Evolutionary conservation across 768 basidiomycete genomes (phyloP).

Genomic region (Rickenella mellea): DNA sequence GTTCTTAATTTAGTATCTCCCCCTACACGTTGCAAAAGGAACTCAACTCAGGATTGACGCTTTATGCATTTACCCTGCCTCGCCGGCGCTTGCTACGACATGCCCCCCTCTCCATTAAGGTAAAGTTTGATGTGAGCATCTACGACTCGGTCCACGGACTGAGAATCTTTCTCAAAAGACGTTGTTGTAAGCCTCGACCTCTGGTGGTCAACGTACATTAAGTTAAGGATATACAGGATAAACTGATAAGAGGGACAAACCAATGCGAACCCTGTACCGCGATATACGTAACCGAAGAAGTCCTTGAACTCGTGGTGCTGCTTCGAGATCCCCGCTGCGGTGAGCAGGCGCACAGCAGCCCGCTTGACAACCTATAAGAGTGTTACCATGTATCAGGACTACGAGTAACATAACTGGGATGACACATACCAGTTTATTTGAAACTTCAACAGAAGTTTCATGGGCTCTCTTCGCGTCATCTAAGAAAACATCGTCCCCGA

Average conservation of each 20-base stretch:
- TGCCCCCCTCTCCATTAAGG: not conserved
- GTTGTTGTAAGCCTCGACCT: slow-evolving; percentile 20
- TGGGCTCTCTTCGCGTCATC: not conserved
- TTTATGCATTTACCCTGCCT: too few species aligned
- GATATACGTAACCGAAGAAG: slow-evolving; percentile 28
- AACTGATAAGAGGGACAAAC: slow-evolving; percentile 17
- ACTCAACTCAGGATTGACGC: too few species aligned
- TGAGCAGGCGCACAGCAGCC: slow-evolving; percentile 23
- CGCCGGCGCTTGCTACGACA: too few species aligned
- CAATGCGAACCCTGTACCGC: slow-evolving; percentile 30
- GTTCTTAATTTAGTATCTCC: too few species aligned
- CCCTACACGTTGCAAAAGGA: too few species aligned
- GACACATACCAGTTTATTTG: slow-evolving; percentile 49
- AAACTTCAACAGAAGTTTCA: slow-evolving; percentile 31
- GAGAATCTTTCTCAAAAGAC: slow-evolving; percentile 9
- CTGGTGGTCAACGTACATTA: slow-evolving; percentile 5
- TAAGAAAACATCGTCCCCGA: not conserved
- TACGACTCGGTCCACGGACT: not conserved
- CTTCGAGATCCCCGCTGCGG: slow-evolving; percentile 22
- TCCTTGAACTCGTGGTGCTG: slow-evolving; percentile 31
- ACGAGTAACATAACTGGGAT: not conserved
- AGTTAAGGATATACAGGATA: not conserved
- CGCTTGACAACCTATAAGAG: slow-evolving; percentile 29
- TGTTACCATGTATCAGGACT: not conserved
- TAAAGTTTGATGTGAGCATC: not conserved